These are phyloP conservation scores for Sphaerosporella brunnea DNA, from an alignment of 495 filamentous ascomycete species.

Conservation along the genomic window DNA sequence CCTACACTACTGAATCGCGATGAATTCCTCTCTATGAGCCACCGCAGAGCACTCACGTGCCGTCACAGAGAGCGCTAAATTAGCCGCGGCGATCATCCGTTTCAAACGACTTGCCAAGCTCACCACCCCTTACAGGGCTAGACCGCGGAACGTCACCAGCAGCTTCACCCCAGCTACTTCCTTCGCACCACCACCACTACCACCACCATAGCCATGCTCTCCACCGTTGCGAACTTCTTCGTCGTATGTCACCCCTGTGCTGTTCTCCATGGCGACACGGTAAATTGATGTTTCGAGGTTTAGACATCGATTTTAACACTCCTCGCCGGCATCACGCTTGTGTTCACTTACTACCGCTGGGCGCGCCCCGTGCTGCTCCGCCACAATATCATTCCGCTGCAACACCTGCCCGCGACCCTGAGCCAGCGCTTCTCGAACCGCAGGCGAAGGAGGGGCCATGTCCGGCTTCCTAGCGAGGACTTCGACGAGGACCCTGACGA, in stretches of 20 bases:
- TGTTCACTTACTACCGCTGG: constrained; percentile 21
- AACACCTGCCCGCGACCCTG: constrained; percentile 18
- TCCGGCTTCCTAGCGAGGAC: constrained; percentile 8
- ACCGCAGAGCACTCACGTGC: too few species aligned
- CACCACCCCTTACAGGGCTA: too few species aligned
- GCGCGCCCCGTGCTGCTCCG: constrained; percentile 20
- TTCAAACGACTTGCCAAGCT: too few species aligned
- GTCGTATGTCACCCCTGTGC: constrained; percentile 7
- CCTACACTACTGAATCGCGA: too few species aligned
- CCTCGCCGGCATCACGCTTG: constrained; percentile 16
- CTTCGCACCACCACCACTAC: neutral
- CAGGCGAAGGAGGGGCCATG: constrained; percentile 9
- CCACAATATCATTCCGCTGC: constrained; percentile 22
- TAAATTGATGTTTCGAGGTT: neutral
- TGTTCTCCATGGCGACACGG: neutral
- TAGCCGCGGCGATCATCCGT: too few species aligned
- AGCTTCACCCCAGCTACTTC: too few species aligned
- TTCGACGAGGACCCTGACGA: constrained; percentile 8
- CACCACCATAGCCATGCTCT: constrained; percentile 12
- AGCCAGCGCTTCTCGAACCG: constrained; percentile 11
- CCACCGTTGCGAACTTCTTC: constrained; percentile 19
- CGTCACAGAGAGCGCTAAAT: too few species aligned
- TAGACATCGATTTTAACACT: constrained; percentile 23
- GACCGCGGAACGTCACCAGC: too few species aligned
- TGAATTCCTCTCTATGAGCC: too few species aligned